Base-by-base conservation (phyloP, 106 monocot genomes). In the Dendrobium huoshanense region DNA sequence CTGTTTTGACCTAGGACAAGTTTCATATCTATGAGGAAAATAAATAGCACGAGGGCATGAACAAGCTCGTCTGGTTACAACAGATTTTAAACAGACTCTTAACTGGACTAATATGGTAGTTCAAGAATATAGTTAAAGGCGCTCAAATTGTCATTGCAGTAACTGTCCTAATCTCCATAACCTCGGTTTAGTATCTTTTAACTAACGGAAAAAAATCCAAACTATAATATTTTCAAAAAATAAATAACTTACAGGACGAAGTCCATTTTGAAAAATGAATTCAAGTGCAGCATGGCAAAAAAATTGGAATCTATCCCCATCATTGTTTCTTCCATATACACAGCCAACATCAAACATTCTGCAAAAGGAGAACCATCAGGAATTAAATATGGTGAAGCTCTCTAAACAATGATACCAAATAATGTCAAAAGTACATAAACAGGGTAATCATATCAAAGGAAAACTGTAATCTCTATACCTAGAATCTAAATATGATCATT, bases 221-320 rank as follows among this genome's bases (percentile, higher is more conserved):
- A 27, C 17, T 29, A 70, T 47, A 70, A 70, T 68, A 5, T 17
- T 74, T 7, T 72, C 37, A 5, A 10, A 20, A 48, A 9, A 5
- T 55, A 29, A 72, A 67, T 40, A 19, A 82, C 92, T 89, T 87
- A 98, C 98, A 41, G 95, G 92, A 47, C 74, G 81, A 80, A 88
- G 83, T 87, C 95, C 92, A 54, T 75, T 95, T 78, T 95, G 98
- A n/a, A 85, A 86, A 42, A 98, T 91, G 86, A 89, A 98, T 73
- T 98, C 95, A 55, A 98, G 92, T 72, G 98, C 94, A 41, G 95
- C 89, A 65, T 92, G 98, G 84, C 95, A 98, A 80, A 98, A 98
- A 86, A 95, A 94, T 22, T 83, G 89, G 85, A 98, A 98, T 84
- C 92, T 88, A 41, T 92, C 85, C 9, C 77, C 91, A 84, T 95